Evolutionary conservation across 2,329 filamentous ascomycete genomes (phyloP).

Genomic region (Aspergillus luchuensis): DNA sequence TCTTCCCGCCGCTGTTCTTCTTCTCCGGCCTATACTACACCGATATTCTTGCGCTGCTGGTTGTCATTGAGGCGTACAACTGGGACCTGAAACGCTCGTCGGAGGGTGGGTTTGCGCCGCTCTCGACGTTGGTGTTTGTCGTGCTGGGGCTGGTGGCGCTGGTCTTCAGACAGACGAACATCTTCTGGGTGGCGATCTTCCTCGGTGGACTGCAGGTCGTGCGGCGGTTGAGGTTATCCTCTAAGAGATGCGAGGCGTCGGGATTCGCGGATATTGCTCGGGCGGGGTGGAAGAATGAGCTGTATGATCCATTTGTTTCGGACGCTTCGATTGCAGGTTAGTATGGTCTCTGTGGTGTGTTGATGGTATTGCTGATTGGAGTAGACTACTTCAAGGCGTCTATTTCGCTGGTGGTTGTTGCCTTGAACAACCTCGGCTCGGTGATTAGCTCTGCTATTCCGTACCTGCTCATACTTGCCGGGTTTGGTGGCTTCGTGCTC

Average conservation of each 20-base stretch:
- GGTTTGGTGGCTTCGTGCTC: constrained; percentile 73
- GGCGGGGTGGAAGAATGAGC: constrained; percentile 39
- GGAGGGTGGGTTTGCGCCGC: constrained; percentile 21
- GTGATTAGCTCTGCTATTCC: constrained; percentile 48
- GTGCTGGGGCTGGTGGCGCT: constrained; percentile 67
- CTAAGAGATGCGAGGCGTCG: constrained; percentile 30
- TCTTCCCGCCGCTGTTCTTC: constrained; percentile 93
- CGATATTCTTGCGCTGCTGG: constrained; percentile 77
- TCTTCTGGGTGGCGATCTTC: constrained; percentile 79
- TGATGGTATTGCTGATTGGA: constrained; percentile 26
- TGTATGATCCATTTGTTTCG: constrained; percentile 54
- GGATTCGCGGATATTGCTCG: constrained; percentile 33
- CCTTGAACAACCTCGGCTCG: constrained; percentile 46
- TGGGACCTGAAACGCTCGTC: constrained; percentile 44
- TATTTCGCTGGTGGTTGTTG: constrained; percentile 65
- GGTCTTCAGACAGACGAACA: constrained; percentile 87
- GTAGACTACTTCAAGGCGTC: constrained; percentile 54
- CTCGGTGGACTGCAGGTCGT: constrained; percentile 49
- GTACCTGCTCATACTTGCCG: constrained; percentile 62
- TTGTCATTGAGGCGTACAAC: constrained; percentile 71
- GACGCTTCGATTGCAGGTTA: constrained; percentile 55
- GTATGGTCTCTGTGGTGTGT: constrained; percentile 9
- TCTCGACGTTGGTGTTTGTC: constrained; percentile 46
- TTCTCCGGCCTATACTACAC: constrained; percentile 96
- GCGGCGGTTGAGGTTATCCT: constrained; percentile 34